phyloP scores from a whole-genome alignment of 1,139 yeast genomes.

The Candida smagusa region DNA sequence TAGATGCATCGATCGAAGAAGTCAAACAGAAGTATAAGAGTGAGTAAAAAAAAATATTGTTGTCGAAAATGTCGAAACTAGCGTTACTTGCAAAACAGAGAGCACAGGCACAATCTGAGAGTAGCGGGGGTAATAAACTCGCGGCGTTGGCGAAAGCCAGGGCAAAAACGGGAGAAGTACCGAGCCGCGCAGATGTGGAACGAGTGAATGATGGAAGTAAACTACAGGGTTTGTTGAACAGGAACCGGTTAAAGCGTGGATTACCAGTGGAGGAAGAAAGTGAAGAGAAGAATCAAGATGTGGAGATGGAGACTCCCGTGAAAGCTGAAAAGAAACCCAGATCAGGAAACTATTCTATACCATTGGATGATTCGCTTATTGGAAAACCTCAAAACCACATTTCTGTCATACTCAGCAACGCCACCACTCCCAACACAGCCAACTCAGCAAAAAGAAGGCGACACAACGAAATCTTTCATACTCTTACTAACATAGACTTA shows the following conservation, averaged over 20 bases:
- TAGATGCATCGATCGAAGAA: conserved; percentile 52
- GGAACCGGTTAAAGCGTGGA: too few relatives aligned
- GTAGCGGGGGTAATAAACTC: conserved; percentile 23
- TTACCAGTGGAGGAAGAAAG: too few relatives aligned
- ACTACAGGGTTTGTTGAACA: too few relatives aligned
- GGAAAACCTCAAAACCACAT: conserved; percentile 8
- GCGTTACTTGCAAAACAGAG: conserved; percentile 14
- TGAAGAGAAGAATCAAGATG: too few relatives aligned
- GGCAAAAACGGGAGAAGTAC: conserved; percentile 11
- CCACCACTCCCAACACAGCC: conserved; percentile 6
- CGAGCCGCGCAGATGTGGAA: too few relatives aligned
- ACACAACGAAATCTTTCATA: conserved; percentile 23
- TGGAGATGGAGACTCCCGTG: too few relatives aligned
- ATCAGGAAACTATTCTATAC: neutral
- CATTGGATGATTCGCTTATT: conserved; percentile 20
- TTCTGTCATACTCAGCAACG: conserved; percentile 4
- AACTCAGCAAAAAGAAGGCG: conserved; percentile 24
- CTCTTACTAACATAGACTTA: conserved; percentile 47
- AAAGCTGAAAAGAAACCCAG: too few relatives aligned
- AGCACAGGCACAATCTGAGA: conserved; percentile 6
- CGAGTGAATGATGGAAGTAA: too few relatives aligned
- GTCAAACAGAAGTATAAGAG: conserved; percentile 44
- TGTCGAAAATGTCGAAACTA: conserved; percentile 11
- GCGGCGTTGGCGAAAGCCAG: conserved; percentile 48
- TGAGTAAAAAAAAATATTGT: conserved; percentile 1